phyloP scores from a whole-genome alignment of 192 early-diverging fungal species.

The Neocallimastix lanati region DNA sequence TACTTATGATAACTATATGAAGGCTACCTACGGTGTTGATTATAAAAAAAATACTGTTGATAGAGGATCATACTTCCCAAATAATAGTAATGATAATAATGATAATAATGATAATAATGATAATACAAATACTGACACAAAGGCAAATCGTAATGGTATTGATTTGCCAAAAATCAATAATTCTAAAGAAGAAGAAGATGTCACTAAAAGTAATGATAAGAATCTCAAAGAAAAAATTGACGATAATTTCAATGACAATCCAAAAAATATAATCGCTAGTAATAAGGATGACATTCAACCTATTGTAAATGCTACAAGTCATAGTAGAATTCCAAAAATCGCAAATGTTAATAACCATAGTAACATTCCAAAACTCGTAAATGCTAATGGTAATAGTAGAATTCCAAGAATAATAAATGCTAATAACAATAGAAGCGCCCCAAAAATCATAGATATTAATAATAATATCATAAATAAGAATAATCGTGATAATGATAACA shows the following conservation, averaged over 20 bases:
- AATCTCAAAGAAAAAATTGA: not conserved
- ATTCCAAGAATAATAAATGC: not conserved
- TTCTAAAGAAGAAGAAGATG: not conserved
- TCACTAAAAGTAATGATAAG: not conserved
- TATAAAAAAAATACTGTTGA: too few species aligned
- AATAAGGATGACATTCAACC: too few species aligned
- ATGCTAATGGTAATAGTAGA: too few species aligned
- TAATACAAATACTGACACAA: too few species aligned
- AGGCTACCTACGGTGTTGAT: not conserved
- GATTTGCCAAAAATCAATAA: not conserved
- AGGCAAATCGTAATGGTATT: too few species aligned
- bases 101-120: not conserved
- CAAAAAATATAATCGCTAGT: not conserved
- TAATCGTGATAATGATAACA: not conserved
- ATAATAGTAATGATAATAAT: too few species aligned
- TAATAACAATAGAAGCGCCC: too few species aligned
- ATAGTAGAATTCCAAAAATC: too few species aligned
- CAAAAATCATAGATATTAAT: not conserved
- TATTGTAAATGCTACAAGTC: too few species aligned
- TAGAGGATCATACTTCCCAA: too few species aligned
- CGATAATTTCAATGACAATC: not conserved
- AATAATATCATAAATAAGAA: not conserved
- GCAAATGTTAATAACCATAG: too few species aligned
- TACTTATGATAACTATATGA: not conserved
- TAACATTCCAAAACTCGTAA: too few species aligned